Evolutionary conservation across 352 stramenopile genomes (phyloP).

Genomic region (Stramenopiles sp.): DNA sequence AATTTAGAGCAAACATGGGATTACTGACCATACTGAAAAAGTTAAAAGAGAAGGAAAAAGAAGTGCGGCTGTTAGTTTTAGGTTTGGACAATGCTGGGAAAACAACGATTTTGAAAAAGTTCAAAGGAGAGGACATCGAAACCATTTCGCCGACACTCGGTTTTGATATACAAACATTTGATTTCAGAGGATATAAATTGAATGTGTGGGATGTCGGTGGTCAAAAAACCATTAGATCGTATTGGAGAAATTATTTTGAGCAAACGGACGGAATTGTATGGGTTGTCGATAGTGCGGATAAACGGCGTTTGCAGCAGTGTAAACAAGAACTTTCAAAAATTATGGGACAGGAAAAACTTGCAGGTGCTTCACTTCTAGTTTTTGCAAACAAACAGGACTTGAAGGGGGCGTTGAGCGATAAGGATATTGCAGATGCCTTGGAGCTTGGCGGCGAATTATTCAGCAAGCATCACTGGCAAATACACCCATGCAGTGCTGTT

Average conservation of each 20-base stretch:
- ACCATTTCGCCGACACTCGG: not conserved
- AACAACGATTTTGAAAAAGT: slow-evolving; percentile 15
- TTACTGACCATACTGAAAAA: not conserved
- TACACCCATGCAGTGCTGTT: slow-evolving; percentile 76
- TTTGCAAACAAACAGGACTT: slow-evolving; percentile 7
- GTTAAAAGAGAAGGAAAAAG: not conserved
- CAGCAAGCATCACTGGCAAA: slow-evolving; percentile 50
- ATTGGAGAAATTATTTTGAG: slow-evolving; percentile 6
- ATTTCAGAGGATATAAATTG: not conserved
- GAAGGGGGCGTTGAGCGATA: not conserved
- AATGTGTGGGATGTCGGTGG: slow-evolving; percentile 11
- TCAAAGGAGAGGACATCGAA: not conserved
- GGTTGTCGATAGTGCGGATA: not conserved
- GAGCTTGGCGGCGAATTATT: slow-evolving; percentile 13
- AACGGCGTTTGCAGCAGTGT: not conserved
- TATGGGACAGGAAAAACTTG: not conserved
- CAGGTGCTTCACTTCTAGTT: not conserved
- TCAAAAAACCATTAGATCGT: not conserved
- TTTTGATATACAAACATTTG: slow-evolving; percentile 9
- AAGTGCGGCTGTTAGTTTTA: slow-evolving; percentile 10
- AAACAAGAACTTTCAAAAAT: not conserved
- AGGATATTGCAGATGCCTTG: slow-evolving; percentile 3
- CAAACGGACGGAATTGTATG: slow-evolving; percentile 3
- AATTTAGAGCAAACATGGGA: too few species aligned
- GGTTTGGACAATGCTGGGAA: slow-evolving; percentile 20